These are phyloP conservation scores for Penicillium crystallinum DNA, from an alignment of 495 filamentous ascomycete genomes.

Conservation along the genomic window DNA sequence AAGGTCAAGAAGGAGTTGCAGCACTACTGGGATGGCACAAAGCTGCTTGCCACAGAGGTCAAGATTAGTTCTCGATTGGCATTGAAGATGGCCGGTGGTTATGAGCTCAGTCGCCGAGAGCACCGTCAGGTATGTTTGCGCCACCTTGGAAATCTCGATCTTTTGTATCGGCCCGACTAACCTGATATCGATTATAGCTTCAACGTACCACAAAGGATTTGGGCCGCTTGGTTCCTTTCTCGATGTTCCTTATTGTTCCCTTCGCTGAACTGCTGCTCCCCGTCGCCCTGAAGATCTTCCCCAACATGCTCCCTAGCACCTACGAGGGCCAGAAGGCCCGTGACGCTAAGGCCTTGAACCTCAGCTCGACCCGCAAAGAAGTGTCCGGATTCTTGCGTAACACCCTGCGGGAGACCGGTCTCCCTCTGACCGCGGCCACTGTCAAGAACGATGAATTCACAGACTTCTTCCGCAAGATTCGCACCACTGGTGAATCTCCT, in stretches of 20 bases:
- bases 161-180: constrained; percentile 10
- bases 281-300: constrained; percentile 88
- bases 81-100: constrained; percentile 95
- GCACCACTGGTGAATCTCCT: constrained; percentile 83
- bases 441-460: constrained; percentile 92
- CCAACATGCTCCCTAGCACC: constrained; percentile 92
- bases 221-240: constrained; percentile 89
- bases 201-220: constrained; percentile 91
- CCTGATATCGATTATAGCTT: constrained; percentile 43
- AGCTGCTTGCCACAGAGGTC: constrained; percentile 87
- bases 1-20: constrained; percentile 87
- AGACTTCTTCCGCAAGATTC: constrained; percentile 97
- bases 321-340: constrained; percentile 90
- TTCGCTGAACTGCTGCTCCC: constrained; percentile 95
- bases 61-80: constrained; percentile 86
- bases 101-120: constrained; percentile 93
- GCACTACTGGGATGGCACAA: constrained; percentile 99
- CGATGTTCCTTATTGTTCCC: constrained; percentile 92
- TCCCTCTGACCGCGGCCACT: constrained; percentile 79
- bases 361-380: constrained; percentile 86
- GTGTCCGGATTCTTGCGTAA: constrained; percentile 86
- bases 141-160: not conserved
- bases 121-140: constrained; percentile 62
- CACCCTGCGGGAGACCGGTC: constrained; percentile 86
- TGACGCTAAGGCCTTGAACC: constrained; percentile 75